Base-by-base conservation (phyloP, 352 stramenopile species). In the Globisporangium cystogenes region DNA sequence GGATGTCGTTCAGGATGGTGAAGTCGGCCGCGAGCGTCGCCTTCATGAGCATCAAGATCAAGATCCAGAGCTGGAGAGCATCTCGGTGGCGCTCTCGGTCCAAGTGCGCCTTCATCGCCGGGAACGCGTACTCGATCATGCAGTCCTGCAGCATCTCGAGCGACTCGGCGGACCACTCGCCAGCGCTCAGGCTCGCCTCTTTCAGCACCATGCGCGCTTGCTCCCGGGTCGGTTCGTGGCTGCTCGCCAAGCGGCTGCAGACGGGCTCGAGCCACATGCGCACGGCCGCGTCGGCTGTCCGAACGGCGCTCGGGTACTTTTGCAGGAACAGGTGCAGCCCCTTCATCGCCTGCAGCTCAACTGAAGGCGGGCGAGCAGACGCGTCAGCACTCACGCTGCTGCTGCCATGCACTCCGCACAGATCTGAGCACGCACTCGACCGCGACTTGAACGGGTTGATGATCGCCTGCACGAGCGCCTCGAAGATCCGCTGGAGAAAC, bases 371-470 rank as follows among this genome's bases (percentile, higher is more conserved):
- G 11, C 16, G 24, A 14, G 42, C 7, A 21, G 16, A 50, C 16
- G 0, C 5, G 18, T 21, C n/a, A 55, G 33, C 6, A 12, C 29
- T 35, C 8, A 12, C 8, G 29, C 29, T 8, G 8, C 10, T n/a
- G n/a, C n/a, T n/a, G n/a, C n/a, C n/a, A n/a, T n/a, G n/a, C n/a
- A n/a, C n/a, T n/a, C n/a, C n/a, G n/a, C 29, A 12, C 29, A 14
- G 52, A 26, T 27, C 42, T 14, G 33, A 14, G 26, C 4, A 76
- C 74, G 48, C 76, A 84, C 75, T 87, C 35, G 62, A 51, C 20
- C 79, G 74, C 0, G 79, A 86, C 61, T 86, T 74, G 55, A 90
- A 87, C 11, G 79, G 74, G 42, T 87, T 90, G 29, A 86, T 65
- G 23, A 87, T 77, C 8, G 79, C 79, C 39, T 86, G 79, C 10